Conservation (phyloP, 2,329 filamentous ascomycete genomes). For the Gaeumannomyces sp. region DNA sequence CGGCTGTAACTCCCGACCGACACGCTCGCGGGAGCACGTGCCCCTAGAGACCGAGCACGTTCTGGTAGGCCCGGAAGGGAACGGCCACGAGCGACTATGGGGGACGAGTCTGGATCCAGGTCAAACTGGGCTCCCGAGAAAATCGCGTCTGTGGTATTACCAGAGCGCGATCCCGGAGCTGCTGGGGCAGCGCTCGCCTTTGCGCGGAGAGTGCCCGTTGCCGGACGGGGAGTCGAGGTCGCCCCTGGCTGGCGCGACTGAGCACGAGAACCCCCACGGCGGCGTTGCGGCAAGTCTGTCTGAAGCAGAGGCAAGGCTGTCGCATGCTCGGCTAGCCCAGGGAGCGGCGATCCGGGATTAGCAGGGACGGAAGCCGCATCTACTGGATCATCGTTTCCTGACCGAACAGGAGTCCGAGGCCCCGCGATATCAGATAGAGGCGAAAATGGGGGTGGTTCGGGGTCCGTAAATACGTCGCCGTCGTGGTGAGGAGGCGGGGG, state of each 20-base stretch:
- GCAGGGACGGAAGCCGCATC: not conserved
- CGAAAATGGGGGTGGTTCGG: not conserved
- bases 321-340: too few relatives aligned
- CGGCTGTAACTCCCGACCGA: not conserved
- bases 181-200: not conserved
- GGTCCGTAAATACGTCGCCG: not conserved
- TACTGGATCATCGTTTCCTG: not conserved
- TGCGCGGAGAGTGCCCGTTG: not conserved
- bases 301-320: not conserved
- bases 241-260: not conserved
- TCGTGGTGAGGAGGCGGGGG: not conserved
- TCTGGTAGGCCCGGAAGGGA: not conserved
- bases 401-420: not conserved
- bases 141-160: not conserved
- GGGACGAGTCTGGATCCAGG: not conserved
- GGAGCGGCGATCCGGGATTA: too few relatives aligned
- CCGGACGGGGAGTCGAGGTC: not conserved
- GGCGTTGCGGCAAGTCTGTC: not conserved
- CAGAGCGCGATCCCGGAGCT: not conserved
- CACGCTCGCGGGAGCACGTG: not conserved
- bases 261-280: not conserved
- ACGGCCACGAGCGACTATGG: not conserved
- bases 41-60: not conserved
- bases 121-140: not conserved
- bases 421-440: not conserved